Evolutionary conservation across 192 early-diverging fungal species (phyloP).

Genomic region (Phycomyces nitens): DNA sequence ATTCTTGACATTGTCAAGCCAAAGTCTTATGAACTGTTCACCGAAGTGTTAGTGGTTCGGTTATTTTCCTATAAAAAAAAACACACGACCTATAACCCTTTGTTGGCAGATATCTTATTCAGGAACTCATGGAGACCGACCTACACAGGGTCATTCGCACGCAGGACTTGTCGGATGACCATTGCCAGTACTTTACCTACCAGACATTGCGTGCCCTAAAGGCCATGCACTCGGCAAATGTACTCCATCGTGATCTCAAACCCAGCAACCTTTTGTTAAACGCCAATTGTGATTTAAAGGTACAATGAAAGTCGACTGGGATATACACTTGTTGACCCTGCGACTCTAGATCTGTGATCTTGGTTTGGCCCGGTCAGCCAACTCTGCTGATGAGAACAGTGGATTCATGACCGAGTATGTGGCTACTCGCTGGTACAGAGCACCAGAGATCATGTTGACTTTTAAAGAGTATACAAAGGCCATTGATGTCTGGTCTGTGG

Average conservation of each 20-base stretch:
- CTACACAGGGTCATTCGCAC: constrained; percentile 95
- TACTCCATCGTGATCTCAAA: constrained; percentile 97
- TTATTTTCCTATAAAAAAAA: constrained; percentile 13
- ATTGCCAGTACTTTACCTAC: constrained; percentile 99
- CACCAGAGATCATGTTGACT: constrained; percentile 94
- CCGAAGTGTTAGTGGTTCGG: constrained; percentile 68
- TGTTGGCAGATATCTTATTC: constrained; percentile 74
- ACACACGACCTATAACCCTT: neutral
- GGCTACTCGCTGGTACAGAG: constrained; percentile 94
- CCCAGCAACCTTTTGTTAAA: constrained; percentile 88
- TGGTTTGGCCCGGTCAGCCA: constrained; percentile 91
- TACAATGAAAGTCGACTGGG: constrained; percentile 32
- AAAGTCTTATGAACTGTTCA: constrained; percentile 73
- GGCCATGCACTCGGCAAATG: constrained; percentile 97
- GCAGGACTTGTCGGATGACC: constrained; percentile 92
- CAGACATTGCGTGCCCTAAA: constrained; percentile 96
- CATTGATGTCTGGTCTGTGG: constrained; percentile 91
- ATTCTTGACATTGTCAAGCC: constrained; percentile 91
- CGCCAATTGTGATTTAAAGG: constrained; percentile 87
- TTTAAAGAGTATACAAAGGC: constrained; percentile 99
- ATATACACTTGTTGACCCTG: too few species aligned
- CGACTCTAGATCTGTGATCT: constrained; percentile 98
- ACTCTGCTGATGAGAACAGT: constrained; percentile 75
- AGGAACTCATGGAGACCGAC: constrained; percentile 99
- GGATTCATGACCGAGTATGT: constrained; percentile 97